Base-by-base conservation (phyloP, 208 protist genomes). In the Leishmania amazonensis region DNA sequence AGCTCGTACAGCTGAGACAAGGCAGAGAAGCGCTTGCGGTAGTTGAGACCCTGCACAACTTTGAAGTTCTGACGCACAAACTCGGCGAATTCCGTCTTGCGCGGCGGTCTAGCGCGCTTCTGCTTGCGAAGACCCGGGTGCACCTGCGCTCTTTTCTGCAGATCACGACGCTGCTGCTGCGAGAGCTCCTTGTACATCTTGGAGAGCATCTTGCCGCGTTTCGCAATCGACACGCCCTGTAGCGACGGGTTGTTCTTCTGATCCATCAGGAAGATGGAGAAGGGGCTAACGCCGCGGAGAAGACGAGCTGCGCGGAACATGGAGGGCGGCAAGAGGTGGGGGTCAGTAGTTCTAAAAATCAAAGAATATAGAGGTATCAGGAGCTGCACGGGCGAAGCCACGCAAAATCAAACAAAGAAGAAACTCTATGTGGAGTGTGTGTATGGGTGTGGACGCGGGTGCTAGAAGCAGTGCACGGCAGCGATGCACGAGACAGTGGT, bases 251-350 rank as follows among this genome's bases (percentile, higher is more conserved):
- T 96, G 79, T 87, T 96, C 84, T 94, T 95, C 79, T 97, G 91
- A 73, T 97, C 94, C 91, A 96, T 97, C 79, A 97, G 81, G 67
- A 97, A 97, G 53, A 97, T 80, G 35, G 94, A 90, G 83, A 95
- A 97, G 24, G 93, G 94, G 87, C 94, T 97, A 77, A 97, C 89
- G 40, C 85, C 91, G 35, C 85, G 86, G 19, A 93, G 83, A 31
- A 94, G 21, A 60, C 87, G 85, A 28, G 80, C 85, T 19, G 87
- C 79, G 70, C 94, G 91, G 53, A 97, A 83, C 94, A 97, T 97
- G 58, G 65, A 38, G 38, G 53, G 3, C 21, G 28, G 19, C 42
- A 3, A 67, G 5, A 51, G 45, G 17, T 8, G 49, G 64, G 54
- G 15, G 17, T 54, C 38, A n/a, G 45, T 53, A 21, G 38, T 0